Evolutionary conservation across 768 basidiomycete species (phyloP).

Genomic region (Mycena floridula): DNA sequence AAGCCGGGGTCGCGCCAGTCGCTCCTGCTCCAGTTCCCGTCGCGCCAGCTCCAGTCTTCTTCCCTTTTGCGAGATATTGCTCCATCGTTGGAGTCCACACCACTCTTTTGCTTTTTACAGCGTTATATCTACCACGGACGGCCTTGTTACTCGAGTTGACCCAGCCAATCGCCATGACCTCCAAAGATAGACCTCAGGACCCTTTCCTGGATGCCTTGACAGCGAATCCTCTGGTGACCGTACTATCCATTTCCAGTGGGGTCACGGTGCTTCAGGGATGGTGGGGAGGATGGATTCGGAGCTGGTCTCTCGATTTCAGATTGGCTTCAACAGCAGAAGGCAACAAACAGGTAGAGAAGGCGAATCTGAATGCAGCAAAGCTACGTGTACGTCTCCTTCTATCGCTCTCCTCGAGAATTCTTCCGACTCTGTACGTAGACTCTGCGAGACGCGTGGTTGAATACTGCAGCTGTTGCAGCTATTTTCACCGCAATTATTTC

Average conservation of each 20-base stretch:
- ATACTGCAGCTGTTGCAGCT: conserved; percentile 46
- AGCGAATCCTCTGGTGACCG: conserved; percentile 46
- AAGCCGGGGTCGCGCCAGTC: no score
- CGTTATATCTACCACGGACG: conserved; percentile 66
- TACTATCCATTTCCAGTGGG: conserved; percentile 53
- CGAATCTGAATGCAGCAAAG: conserved; percentile 29
- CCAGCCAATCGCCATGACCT: conserved; percentile 25
- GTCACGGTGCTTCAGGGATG: conserved; percentile 50
- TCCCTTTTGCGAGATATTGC: conserved; percentile 55
- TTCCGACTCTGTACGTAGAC: conserved; percentile 41
- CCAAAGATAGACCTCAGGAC: conserved; percentile 62
- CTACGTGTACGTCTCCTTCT: conserved; percentile 27
- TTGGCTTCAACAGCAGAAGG: conserved; percentile 35
- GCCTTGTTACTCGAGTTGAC: conserved; percentile 36
- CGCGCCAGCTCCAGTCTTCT: conserved; percentile 15
- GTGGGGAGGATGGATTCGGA: conserved; percentile 67
- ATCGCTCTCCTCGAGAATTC: background rate
- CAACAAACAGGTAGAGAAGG: conserved; percentile 36
- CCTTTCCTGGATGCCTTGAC: conserved; percentile 67
- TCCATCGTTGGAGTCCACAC: conserved; percentile 65
- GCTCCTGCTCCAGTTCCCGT: no score
- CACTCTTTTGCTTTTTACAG: conserved; percentile 57
- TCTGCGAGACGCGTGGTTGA: conserved; percentile 40
- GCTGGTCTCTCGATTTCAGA: conserved; percentile 45
- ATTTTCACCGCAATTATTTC: conserved; percentile 45